Evolutionary conservation across 2,329 filamentous ascomycete genomes (phyloP).

Genomic region (Chrysoporthe puriensis): DNA sequence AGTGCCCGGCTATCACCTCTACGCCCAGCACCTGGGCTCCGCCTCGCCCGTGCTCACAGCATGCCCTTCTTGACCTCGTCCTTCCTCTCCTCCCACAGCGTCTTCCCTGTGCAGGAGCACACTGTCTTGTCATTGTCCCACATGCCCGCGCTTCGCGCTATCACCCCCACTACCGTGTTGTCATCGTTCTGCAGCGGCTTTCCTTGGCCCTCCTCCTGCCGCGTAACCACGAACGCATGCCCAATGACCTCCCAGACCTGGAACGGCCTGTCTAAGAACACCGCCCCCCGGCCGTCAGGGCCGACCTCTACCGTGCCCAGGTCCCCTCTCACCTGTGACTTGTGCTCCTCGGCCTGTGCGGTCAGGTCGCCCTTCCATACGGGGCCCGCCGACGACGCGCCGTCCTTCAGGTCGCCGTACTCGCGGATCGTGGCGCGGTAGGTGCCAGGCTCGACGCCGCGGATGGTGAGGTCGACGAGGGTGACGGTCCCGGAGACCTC

Average conservation of each 20-base stretch:
- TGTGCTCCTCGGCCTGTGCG: slow-evolving; percentile 45
- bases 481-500: slow-evolving; percentile 80
- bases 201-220: slow-evolving; percentile 58
- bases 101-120: slow-evolving; percentile 97
- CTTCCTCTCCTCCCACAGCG: slow-evolving; percentile 93
- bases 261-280: slow-evolving; percentile 80
- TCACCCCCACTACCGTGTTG: slow-evolving; percentile 87
- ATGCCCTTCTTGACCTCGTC: slow-evolving; percentile 91
- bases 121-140: slow-evolving; percentile 99
- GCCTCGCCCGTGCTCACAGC: slow-evolving; percentile 59
- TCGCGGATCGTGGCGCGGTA: slow-evolving; percentile 87
- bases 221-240: slow-evolving; percentile 84
- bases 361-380: slow-evolving; percentile 67
- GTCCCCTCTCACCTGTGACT: slow-evolving; percentile 58
- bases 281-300: slow-evolving; percentile 73
- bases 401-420: slow-evolving; percentile 82
- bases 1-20: no score
- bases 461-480: slow-evolving; percentile 84
- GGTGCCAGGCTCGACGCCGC: slow-evolving; percentile 76
- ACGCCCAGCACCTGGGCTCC: neutral
- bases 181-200: slow-evolving; percentile 72
- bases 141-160: slow-evolving; percentile 93
- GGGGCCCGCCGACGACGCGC: slow-evolving; percentile 79
- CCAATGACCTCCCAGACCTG: slow-evolving; percentile 97
- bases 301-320: slow-evolving; percentile 79